Base-by-base conservation (phyloP, 345 rosid species). In the Citrus trifoliata region DNA sequence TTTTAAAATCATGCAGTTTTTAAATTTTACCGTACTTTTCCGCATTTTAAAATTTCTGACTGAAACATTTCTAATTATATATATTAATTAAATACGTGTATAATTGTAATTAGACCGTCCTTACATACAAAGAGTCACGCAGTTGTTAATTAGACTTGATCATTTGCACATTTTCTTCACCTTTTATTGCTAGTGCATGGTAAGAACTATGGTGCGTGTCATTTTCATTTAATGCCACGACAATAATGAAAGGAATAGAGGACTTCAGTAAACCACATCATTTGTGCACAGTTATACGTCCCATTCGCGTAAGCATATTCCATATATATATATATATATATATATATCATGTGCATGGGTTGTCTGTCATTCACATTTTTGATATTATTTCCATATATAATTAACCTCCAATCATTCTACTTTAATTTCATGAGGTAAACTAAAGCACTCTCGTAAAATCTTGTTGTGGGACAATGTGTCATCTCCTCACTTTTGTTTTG, bases 21-120 rank as follows among this genome's bases (percentile, higher is more conserved):
- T n/a, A n/a, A n/a, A n/a, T n/a, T n/a, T 33, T 33, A 33, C 1
- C 0, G 1, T 5, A 33, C 0, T 33, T 33, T 33, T 0, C 0
- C 0, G 6, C 1, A 5, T 1, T 33, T 33, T 33, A 33, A 33
- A 33, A 33, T 33, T 33, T 0, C 0, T 0, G 0, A 33, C 6
- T 5, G 1, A 5, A 33, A 33, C 0, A 33, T 33, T 33, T 33
- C 0, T 33, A 32, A 32, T 32, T 32, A 30, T 30, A 30, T 30
- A 32, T 32, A 30, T 30, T n/a, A n/a, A 30, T 51, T 16, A 18
- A 51, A 5, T 51, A 18, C 2, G 58, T 18, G 22, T 53, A 53
- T 14, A 19, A 53, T 53, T 53, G 2, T 53, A 53, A 53, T 5
- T 53, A 53, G 58, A 53, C 22, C 22, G 0, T 53, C 58, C 6